Evolutionary conservation across 805 yeast genomes (phyloP).

Genomic region (Myxozyma kluyveri): DNA sequence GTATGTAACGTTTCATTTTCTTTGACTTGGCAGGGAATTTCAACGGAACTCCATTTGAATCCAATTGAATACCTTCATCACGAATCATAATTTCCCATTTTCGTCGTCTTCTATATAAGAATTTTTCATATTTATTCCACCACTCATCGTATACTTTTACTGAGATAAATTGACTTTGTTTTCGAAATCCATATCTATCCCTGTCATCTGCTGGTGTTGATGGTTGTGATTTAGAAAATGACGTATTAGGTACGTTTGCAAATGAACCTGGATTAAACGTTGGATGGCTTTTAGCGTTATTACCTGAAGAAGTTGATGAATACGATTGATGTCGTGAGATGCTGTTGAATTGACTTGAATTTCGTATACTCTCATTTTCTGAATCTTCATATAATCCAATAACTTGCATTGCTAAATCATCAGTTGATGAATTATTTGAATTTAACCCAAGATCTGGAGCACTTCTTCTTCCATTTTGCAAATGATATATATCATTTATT

Average conservation of each 20-base stretch:
- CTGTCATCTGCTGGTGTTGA: conserved; percentile 34
- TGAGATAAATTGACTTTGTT: conserved; percentile 54
- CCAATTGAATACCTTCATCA: conserved; percentile 58
- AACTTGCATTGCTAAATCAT: conserved; percentile 9
- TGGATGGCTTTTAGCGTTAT: conserved; percentile 2
- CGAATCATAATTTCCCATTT: conserved; percentile 74
- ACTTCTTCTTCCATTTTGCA: too few relatives aligned
- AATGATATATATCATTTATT: too few relatives aligned
- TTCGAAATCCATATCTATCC: conserved; percentile 88
- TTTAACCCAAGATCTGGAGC: too few relatives aligned
- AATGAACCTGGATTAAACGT: conserved; percentile 12
- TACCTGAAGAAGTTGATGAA: neutral
- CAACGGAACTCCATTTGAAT: conserved; percentile 50
- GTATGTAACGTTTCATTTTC: conserved; percentile 71
- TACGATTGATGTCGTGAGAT: too few relatives aligned
- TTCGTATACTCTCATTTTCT: too few relatives aligned
- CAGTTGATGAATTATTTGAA: too few relatives aligned
- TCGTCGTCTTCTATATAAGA: conserved; percentile 59
- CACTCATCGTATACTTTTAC: conserved; percentile 64
- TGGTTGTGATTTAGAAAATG: neutral
- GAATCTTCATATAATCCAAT: conserved; percentile 13
- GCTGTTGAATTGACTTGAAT: too few relatives aligned
- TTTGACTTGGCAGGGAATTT: conserved; percentile 77
- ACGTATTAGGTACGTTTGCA: neutral
- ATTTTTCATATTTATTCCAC: conserved; percentile 67